These are phyloP conservation scores for Rhizopus stolonifer DNA, from an alignment of 371 early-diverging fungal genomes.

Conservation along the genomic window DNA sequence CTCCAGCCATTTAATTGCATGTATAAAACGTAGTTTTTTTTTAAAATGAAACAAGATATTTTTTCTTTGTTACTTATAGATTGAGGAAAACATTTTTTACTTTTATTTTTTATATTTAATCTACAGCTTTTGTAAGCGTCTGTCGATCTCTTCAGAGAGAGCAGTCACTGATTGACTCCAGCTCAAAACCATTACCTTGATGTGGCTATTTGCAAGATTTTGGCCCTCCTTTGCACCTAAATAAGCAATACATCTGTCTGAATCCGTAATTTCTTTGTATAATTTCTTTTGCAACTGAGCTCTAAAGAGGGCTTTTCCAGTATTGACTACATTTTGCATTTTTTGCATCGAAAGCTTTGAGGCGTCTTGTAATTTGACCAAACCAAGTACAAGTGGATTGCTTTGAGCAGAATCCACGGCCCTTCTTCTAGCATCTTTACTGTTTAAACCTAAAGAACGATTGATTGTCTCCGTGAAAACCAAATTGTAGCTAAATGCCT, in stretches of 20 bases:
- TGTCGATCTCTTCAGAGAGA: slow-evolving; percentile 37
- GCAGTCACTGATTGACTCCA: slow-evolving; percentile 35
- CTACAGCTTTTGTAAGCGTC: slow-evolving; percentile 38
- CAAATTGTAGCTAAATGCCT: slow-evolving; percentile 42
- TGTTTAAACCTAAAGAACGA: slow-evolving; percentile 36
- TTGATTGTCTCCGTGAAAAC: slow-evolving; percentile 39
- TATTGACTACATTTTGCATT: slow-evolving; percentile 24
- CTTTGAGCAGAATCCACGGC: slow-evolving; percentile 28
- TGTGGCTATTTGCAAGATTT: slow-evolving; percentile 16
- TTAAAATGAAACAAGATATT: no score
- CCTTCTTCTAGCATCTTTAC: slow-evolving; percentile 43
- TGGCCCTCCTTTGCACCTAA: slow-evolving; percentile 28
- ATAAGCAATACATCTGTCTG: slow-evolving; percentile 14
- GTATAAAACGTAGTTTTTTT: no score
- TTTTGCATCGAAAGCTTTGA: slow-evolving; percentile 27
- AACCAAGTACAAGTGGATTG: slow-evolving; percentile 21
- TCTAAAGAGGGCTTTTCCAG: slow-evolving; percentile 33
- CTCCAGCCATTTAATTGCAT: no score
- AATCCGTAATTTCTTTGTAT: slow-evolving; percentile 22
- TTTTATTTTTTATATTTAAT: slow-evolving; percentile 3
- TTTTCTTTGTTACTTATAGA: no score
- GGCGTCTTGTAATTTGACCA: slow-evolving; percentile 20
- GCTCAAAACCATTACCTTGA: slow-evolving; percentile 35
- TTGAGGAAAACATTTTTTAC: neutral
- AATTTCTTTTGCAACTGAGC: slow-evolving; percentile 37